Base-by-base conservation (phyloP, 495 filamentous ascomycete genomes). In the Xylaria curta region DNA sequence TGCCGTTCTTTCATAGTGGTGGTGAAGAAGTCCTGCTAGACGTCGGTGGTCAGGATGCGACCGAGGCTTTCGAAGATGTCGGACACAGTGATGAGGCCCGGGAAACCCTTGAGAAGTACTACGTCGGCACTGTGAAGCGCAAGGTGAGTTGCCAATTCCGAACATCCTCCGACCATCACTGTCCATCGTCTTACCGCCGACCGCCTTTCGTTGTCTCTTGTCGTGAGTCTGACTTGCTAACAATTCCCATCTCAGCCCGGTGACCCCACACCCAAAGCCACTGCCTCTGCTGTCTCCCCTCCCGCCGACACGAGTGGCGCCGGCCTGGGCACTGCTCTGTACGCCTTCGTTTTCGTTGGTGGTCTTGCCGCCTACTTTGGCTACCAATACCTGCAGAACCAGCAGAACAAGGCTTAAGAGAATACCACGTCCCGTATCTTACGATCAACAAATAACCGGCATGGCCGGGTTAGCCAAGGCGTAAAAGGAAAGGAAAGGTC, bases 11-110 rank as follows among this genome's bases (percentile, higher is more conserved):
- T 21, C 9, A 70, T 79, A 99, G 96, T 65, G 97, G 97, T 86
- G 96, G 96, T 83, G 97, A 98, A 84, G 97, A 99, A 87, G 96
- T 98, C 75, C 86, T 99, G 40, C 89, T 98, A 76, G 97, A 99
- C 79, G 95, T 98, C 74, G 96, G 87, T 78, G 96, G 96, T 78
- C 94, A 97, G 84, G 96, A 99, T 84, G 92, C 94, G 76, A 97
- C 96, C 76, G 97, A 98, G 84, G 94, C 96, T 69, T 99, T 99
- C 81, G 96, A 99, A 86, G 97, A 99, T 84, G 97, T 99, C 81
- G 97, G 97, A 73, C 97, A 99, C 91, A 96, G 92, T 81, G 97
- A 99, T 82, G 97, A 99, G 87, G 97, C 97, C 71, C 91, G 97
- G 65, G 94, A 98, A 86, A 94, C 97, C 78, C 90, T 99, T 21